Evolutionary conservation across 1,139 yeast species (phyloP), one percentile per base, ranked within the genome.

Genomic region (Pichia sp.): DNA sequence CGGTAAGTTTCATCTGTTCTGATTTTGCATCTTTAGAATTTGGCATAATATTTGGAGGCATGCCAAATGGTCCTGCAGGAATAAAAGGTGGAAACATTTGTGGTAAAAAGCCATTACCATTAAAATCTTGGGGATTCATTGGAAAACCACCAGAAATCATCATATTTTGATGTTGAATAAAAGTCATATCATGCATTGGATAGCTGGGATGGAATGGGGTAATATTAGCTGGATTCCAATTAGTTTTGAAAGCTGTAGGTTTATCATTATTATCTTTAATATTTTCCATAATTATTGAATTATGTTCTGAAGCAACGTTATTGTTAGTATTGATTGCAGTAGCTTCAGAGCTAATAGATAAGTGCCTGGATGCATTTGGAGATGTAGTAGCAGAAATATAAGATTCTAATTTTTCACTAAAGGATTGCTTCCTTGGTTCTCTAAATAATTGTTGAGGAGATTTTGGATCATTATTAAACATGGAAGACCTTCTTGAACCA

Each of bases 161-260:
- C 45, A 49, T 50, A 30, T 51, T 50, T 38, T 49, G 59, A 31
- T 51, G 51, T 24, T 47, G 51, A 46, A 50, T 46, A 28, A 46
- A 51, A 23, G 45, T 29, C 31, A 49, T 37, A 11, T 51, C 54
- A 12, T 46, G 50, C 37, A 44, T 40, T n/a, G 51, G 54, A 29
- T 37, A 42, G 11, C 44, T 46, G 25, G 85, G 82, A 20, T 78
- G 76, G 56, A 80, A 80, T 2, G 80, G 64, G 11, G 80, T 63
- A 3, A 82, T 80, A 22, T 81, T 65, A 4, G 83, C 84, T 0
- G 84, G 84, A 57, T 79, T 78, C 86, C 86, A 80, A 53, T 78
- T 75, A 54, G 67, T 73, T 36, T 68, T 73, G 9, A 50, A 48
- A 16, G 50, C 30, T 3, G 25, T 4, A 7, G 39, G 10, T 22